Base-by-base conservation (phyloP, 345 rosid species). In the Moricandia moricandioides region DNA sequence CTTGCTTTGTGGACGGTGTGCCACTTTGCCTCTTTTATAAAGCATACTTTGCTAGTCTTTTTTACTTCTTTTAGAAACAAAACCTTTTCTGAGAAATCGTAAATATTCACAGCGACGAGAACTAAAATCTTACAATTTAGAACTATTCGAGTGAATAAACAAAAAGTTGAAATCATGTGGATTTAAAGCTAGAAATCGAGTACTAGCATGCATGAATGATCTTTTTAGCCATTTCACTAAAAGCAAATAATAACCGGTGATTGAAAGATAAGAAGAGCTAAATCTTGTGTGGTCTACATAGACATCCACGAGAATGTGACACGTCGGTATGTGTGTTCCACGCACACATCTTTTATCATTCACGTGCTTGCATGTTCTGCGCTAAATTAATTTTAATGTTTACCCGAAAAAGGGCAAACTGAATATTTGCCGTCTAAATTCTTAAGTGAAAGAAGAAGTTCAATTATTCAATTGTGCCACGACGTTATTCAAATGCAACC, bases 321-420 rank as follows among this genome's bases (percentile, higher is more conserved):
- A 56, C 63, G 52, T 35, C 52, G 29, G 27, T 33, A 58, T 45
- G 59, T 14, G 21, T 33, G 54, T 59, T 4, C 26, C 17, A 29
- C 71, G 51, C 13, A 30, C 71, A 21, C 65, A 39, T 39, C 71
- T 65, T 73, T 63, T 56, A 18, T 21, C 24, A 37, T 62, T 62
- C 33, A 39, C 33, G 35, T 56, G 3, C 24, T 72, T 37, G 21
- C 21, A 24, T 29, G 18, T 72, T 56, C 6, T 14, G 56, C 29
- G 9, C 39, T 8, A 34, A 11, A 24, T 63, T 64, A 16, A 10
- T 37, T 72, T 26, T 8, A 52, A 55, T 16, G 2, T 29, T 21
- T 66, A 0, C 17, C 27, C 27, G 33, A 29, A 7, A 73, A 16
- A 4, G 7, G 9, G 49, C 26, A 12, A n/a, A 2, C 16, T 63